Percentiles rank a stretch among this genome's conserved stretches.
Evolutionary conservation across 2,329 filamentous ascomycete genomes (phyloP).

Genomic region (Fusarium mundagurra): DNA sequence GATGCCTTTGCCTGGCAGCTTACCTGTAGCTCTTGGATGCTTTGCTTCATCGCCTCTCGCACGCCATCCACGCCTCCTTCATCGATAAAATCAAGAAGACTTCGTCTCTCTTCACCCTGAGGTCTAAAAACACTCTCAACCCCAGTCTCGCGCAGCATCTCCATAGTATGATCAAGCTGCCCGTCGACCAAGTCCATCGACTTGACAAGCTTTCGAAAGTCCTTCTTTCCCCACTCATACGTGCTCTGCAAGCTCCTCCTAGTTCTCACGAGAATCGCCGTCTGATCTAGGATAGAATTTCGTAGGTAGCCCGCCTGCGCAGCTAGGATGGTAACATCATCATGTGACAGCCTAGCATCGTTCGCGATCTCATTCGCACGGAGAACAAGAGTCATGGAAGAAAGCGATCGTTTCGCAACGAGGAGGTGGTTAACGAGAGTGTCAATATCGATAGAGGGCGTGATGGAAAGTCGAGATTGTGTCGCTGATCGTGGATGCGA

Average conservation of each 20-base stretch:
- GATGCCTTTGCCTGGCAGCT: constrained; percentile 4
- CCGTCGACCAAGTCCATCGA: constrained; percentile 73
- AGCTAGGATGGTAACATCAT: constrained; percentile 79
- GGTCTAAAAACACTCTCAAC: constrained; percentile 74
- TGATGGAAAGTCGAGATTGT: constrained; percentile 42
- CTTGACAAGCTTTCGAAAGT: constrained; percentile 70
- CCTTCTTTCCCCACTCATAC: constrained; percentile 66
- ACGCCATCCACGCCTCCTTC: constrained; percentile 74
- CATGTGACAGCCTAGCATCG: constrained; percentile 76
- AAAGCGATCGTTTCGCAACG: constrained; percentile 86
- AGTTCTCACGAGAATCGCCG: constrained; percentile 61
- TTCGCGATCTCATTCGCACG: constrained; percentile 89
- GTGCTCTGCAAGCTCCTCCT: constrained; percentile 62
- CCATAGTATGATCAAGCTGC: constrained; percentile 73
- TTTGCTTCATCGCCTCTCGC: constrained; percentile 72
- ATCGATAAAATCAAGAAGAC: constrained; percentile 80
- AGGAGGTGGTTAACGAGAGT: constrained; percentile 85
- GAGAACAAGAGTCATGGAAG: constrained; percentile 83
- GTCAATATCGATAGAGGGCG: constrained; percentile 64
- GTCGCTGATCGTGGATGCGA: constrained; percentile 43
- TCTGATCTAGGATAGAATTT: constrained; percentile 67
- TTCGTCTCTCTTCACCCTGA: constrained; percentile 66
- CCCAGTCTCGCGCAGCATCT: constrained; percentile 68
- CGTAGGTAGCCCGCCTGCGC: constrained; percentile 76
- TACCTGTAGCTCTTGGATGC: constrained; percentile 76